These are phyloP conservation scores for Dinochytrium kinnereticum DNA, from an alignment of 371 early-diverging fungal species.

Conservation along the genomic window DNA sequence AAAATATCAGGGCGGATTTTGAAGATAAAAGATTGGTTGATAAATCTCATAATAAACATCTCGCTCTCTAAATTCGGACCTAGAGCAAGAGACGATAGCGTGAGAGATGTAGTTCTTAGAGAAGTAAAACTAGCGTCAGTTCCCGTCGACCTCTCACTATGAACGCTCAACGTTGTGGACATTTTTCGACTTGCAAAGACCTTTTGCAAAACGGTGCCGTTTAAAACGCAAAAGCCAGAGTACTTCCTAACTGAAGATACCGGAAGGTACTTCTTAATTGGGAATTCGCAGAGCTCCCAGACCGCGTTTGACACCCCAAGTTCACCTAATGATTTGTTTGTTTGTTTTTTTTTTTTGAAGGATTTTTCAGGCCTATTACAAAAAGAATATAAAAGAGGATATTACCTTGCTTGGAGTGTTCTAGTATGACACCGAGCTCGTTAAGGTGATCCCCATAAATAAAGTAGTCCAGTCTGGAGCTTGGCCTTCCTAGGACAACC, in stretches of 20 bases:
- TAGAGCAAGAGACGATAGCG: neutral
- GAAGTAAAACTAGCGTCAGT: neutral
- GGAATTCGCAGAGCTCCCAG: neutral
- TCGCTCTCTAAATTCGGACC: neutral
- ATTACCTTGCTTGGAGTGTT: neutral
- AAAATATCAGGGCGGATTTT: neutral
- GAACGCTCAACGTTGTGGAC: neutral
- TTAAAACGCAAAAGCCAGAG: neutral
- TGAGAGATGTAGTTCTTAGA: neutral
- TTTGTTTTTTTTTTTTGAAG: too few relatives aligned
- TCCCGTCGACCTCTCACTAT: neutral
- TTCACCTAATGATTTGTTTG: neutral
- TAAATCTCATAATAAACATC: neutral
- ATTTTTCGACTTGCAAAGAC: neutral
- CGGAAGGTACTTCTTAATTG: neutral
- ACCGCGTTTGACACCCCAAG: neutral
- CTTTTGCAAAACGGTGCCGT: neutral
- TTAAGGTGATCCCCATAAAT: neutral
- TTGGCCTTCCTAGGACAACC: neutral
- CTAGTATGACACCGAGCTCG: neutral
- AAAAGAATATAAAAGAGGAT: neutral
- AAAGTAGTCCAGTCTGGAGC: slow-evolving; percentile 2
- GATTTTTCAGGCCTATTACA: neutral
- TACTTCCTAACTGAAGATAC: neutral
- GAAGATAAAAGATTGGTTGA: neutral